Percentiles rank a stretch among this genome's conserved stretches.
These are phyloP conservation scores for Rhizopus delemar DNA, from an alignment of 371 early-diverging fungal species.

Conservation along the genomic window DNA sequence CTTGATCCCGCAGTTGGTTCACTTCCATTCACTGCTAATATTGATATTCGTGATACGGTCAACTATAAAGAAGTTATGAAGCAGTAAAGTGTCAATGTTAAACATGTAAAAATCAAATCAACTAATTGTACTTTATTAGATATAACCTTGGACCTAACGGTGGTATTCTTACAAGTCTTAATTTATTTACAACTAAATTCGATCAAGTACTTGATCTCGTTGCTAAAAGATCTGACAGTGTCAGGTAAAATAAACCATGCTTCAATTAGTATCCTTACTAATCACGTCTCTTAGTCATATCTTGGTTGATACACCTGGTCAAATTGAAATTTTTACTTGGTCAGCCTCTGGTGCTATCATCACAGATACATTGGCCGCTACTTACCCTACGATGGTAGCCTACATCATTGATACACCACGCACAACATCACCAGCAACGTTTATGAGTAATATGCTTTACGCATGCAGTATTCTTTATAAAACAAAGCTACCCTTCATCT, in stretches of 20 bases:
- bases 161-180: constrained; percentile 95
- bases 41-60: constrained; percentile 98
- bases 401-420: constrained; percentile 98
- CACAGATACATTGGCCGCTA: constrained; percentile 90
- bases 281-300: constrained; percentile 57
- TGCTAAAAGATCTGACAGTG: constrained; percentile 71
- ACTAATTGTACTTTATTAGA: constrained; percentile 37
- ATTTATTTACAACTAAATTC: constrained; percentile 96
- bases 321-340: constrained; percentile 99
- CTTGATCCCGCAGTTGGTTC: constrained; percentile 97
- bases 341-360: constrained; percentile 98
- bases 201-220: constrained; percentile 91
- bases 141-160: constrained; percentile 99
- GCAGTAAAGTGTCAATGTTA: constrained; percentile 63
- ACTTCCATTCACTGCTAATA: constrained; percentile 94
- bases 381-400: constrained; percentile 91
- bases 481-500: constrained; percentile 91
- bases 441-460: constrained; percentile 99
- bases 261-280: not conserved
- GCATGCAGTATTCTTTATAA: constrained; percentile 96
- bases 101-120: not conserved
- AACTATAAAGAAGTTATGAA: constrained; percentile 99
- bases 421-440: constrained; percentile 92
- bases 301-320: constrained; percentile 99
- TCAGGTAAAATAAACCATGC: constrained; percentile 56